These are phyloP conservation scores for Psilocybe cyanescens DNA, from an alignment of 768 basidiomycete genomes.

Conservation along the genomic window DNA sequence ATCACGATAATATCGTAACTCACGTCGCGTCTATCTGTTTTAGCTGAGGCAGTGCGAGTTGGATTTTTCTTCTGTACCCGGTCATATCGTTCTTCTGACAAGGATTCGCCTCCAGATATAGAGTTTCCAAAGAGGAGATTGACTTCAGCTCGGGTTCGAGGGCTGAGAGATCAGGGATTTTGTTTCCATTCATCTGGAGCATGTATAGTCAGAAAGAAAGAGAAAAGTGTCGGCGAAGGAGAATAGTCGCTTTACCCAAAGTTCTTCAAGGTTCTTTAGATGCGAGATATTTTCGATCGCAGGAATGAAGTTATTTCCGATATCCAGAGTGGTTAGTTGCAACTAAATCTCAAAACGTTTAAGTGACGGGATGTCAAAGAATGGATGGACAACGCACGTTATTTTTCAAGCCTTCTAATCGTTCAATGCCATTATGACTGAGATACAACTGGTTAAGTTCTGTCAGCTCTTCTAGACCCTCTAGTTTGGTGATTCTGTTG, in stretches of 20 bases:
- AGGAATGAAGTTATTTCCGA: constrained; percentile 84
- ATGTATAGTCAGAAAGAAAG: background rate
- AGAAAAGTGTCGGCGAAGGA: background rate
- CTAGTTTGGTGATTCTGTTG: constrained; percentile 89
- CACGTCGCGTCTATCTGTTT: constrained; percentile 97
- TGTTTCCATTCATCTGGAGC: constrained; percentile 85
- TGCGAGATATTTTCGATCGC: constrained; percentile 84
- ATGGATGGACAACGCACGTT: constrained; percentile 58
- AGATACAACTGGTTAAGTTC: constrained; percentile 90
- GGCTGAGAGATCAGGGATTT: constrained; percentile 69
- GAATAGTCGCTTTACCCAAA: constrained; percentile 71
- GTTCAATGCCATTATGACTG: constrained; percentile 89
- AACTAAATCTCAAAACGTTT: constrained; percentile 31
- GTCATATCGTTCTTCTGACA: constrained; percentile 80
- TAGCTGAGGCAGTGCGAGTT: constrained; percentile 84
- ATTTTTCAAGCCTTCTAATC: constrained; percentile 82
- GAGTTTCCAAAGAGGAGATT: constrained; percentile 71
- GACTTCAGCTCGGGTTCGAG: constrained; percentile 70
- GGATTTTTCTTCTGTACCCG: constrained; percentile 87
- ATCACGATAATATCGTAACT: constrained; percentile 34
- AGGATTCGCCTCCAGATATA: constrained; percentile 96
- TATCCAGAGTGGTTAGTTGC: constrained; percentile 84
- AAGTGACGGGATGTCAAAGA: background rate
- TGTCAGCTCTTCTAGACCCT: constrained; percentile 73
- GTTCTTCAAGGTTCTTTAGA: constrained; percentile 78